Percentiles rank a stretch among this genome's conserved stretches.
phyloP scores from a whole-genome alignment of 2,329 filamentous ascomycete genomes.

The Thermomyces lanuginosus region DNA sequence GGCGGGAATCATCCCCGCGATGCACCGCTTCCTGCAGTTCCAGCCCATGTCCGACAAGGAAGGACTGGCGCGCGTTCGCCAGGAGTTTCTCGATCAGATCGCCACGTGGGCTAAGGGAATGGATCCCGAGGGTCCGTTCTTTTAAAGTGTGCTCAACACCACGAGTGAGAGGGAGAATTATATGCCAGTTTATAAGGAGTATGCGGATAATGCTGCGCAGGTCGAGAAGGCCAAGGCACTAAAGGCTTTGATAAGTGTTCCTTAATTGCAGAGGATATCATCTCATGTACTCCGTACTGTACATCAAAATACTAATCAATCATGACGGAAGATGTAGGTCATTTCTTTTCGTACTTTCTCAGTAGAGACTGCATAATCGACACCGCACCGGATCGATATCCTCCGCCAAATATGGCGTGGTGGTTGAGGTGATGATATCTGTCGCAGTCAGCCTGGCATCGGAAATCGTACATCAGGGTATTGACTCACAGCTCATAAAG shows the following conservation, averaged over 20 bases:
- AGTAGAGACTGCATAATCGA: constrained; percentile 62
- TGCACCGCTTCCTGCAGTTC: constrained; percentile 44
- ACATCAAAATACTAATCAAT: no score
- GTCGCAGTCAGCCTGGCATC: background rate
- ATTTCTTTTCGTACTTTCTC: constrained; percentile 46
- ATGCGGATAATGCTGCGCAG: constrained; percentile 49
- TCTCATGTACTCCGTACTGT: no score
- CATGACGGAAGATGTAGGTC: no score
- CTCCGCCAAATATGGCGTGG: constrained; percentile 64
- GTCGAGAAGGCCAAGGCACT: constrained; percentile 47
- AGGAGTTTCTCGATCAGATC: constrained; percentile 43
- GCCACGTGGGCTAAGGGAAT: constrained; percentile 47
- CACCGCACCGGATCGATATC: constrained; percentile 61
- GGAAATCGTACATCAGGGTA: background rate
- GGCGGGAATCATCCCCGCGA: constrained; percentile 49
- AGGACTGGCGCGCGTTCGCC: constrained; percentile 36
- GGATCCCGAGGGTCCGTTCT: constrained; percentile 47
- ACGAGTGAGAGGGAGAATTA: constrained; percentile 53
- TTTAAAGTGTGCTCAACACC: constrained; percentile 51
- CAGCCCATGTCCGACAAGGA: constrained; percentile 25
- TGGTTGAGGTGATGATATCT: constrained; percentile 88
- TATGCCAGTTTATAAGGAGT: constrained; percentile 49
- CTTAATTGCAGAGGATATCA: constrained; percentile 33
- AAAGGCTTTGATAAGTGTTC: constrained; percentile 45
- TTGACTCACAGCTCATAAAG: constrained; percentile 64